Evolutionary conservation across 2,329 filamentous ascomycete genomes (phyloP).

Genomic region (Rhynchosporium agropyri): DNA sequence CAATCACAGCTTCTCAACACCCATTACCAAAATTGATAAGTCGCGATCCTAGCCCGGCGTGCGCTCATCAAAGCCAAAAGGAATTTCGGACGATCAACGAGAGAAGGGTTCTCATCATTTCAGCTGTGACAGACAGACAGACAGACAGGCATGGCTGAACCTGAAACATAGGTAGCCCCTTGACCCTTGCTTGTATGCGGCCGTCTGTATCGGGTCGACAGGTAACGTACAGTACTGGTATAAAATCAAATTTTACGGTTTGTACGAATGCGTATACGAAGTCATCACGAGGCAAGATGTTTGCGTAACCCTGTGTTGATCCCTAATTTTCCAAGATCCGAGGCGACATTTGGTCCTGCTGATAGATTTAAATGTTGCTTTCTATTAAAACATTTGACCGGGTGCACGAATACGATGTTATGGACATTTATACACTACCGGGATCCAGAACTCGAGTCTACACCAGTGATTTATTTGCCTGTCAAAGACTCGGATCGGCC

Average conservation of each 20-base stretch:
- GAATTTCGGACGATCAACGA: slow-evolving; percentile 8
- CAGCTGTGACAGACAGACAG: slow-evolving; percentile 4
- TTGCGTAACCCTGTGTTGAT: slow-evolving; percentile 12
- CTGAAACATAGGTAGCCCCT: not conserved
- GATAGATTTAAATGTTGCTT: not conserved
- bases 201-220: not conserved
- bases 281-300: slow-evolving; percentile 14
- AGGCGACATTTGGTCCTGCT: not conserved
- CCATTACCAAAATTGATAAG: not conserved
- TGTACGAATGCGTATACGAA: not conserved
- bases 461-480: not conserved
- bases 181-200: not conserved
- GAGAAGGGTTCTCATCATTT: not conserved
- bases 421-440: too few species aligned
- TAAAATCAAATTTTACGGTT: slow-evolving; percentile 5
- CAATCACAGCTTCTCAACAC: too few species aligned
- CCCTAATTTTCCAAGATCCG: not conserved
- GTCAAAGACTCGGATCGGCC: not conserved
- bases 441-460: too few species aligned
- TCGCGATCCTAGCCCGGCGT: not conserved
- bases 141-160: slow-evolving; percentile 14
- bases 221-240: not conserved
- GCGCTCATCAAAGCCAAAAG: slow-evolving; percentile 19
- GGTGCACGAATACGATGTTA: too few species aligned
- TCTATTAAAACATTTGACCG: too few species aligned